These are phyloP conservation scores for Talaromyces borbonicus DNA, from an alignment of 495 filamentous ascomycete species.

Conservation along the genomic window DNA sequence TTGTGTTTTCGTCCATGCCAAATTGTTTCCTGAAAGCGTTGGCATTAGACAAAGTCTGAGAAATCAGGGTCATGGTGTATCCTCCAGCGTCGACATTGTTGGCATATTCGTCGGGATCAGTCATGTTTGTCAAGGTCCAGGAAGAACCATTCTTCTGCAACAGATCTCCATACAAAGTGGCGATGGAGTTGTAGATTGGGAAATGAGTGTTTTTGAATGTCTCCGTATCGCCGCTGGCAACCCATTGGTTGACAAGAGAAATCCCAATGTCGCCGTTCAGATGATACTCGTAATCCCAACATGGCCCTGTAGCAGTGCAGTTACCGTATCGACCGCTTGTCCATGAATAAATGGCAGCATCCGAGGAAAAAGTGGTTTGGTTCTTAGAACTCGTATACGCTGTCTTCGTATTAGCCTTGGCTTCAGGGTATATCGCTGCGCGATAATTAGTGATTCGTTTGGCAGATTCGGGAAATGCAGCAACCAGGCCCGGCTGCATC, in stretches of 20 bases:
- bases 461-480: constrained; percentile 47
- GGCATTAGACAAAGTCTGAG: constrained; percentile 43
- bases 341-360: constrained; percentile 53
- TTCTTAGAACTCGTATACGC: constrained; percentile 40
- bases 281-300: constrained; percentile 51
- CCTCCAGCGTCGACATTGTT: constrained; percentile 63
- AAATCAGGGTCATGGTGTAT: constrained; percentile 62
- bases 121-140: constrained; percentile 57
- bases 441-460: constrained; percentile 51
- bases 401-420: constrained; percentile 39
- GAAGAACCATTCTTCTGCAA: constrained; percentile 43
- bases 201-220: constrained; percentile 43
- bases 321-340: constrained; percentile 55
- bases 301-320: constrained; percentile 56
- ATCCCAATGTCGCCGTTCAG: constrained; percentile 67
- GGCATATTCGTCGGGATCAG: constrained; percentile 71
- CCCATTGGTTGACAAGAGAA: constrained; percentile 49
- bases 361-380: constrained; percentile 36
- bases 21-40: constrained; percentile 49
- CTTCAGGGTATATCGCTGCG: constrained; percentile 40
- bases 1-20: constrained; percentile 38
- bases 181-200: constrained; percentile 50
- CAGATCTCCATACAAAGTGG: constrained; percentile 46
- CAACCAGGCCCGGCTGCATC: constrained; percentile 56
- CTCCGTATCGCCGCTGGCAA: constrained; percentile 47